These are phyloP conservation scores for Stylonectria norvegica DNA, from an alignment of 2,329 filamentous ascomycete genomes.

Conservation along the genomic window DNA sequence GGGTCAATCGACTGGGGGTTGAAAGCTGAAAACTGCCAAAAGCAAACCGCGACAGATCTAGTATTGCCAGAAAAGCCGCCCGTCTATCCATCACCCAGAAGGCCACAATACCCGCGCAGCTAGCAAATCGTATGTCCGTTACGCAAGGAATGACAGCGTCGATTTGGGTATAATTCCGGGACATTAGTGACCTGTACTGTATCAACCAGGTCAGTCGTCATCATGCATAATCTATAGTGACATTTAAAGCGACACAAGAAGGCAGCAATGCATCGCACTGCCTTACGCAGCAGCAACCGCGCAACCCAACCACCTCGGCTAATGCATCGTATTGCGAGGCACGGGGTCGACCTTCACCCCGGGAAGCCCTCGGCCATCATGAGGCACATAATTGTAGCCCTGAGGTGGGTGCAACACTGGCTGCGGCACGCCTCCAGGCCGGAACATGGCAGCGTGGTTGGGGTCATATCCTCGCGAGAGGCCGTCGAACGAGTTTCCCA, in stretches of 20 bases:
- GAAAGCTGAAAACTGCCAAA: too few species aligned
- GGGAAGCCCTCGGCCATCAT: constrained; percentile 32
- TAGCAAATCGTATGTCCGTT: too few species aligned
- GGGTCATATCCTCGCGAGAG: constrained; percentile 35
- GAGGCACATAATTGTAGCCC: constrained; percentile 35
- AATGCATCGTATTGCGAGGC: constrained; percentile 29
- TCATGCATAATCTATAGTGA: constrained; percentile 22
- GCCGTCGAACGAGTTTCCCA: constrained; percentile 34
- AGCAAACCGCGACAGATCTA: too few species aligned
- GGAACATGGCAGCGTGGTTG: constrained; percentile 32
- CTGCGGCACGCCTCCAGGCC: constrained; percentile 30
- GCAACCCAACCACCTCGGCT: constrained; percentile 1
- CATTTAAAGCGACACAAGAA: constrained; percentile 12
- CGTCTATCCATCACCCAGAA: too few species aligned
- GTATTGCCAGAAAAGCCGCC: constrained; percentile 9
- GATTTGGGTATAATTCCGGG: too few species aligned
- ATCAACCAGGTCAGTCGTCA: constrained; percentile 23
- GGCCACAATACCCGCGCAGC: too few species aligned
- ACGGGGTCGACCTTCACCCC: constrained; percentile 30
- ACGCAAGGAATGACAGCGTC: too few species aligned
- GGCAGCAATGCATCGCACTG: neutral
- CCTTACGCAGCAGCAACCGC: neutral
- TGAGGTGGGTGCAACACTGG: constrained; percentile 27
- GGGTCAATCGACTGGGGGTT: too few species aligned
- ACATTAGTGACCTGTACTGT: constrained; percentile 28